These are phyloP conservation scores for Aspergillus sparsus DNA, from an alignment of 495 filamentous ascomycete species.

Conservation along the genomic window DNA sequence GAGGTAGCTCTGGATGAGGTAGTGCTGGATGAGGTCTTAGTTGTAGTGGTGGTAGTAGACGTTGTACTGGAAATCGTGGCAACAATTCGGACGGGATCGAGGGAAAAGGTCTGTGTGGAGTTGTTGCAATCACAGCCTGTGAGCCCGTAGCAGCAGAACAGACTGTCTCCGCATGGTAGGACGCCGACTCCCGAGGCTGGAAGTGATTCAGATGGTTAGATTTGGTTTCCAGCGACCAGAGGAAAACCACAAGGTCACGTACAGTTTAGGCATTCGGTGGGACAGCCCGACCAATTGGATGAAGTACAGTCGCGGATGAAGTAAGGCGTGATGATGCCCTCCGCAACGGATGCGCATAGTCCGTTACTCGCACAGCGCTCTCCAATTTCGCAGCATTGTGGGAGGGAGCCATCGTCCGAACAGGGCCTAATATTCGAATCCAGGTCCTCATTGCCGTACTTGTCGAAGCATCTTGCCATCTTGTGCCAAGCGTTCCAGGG, in stretches of 20 bases:
- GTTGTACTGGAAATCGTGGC: conserved; percentile 5
- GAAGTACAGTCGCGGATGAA: not conserved
- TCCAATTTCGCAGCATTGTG: conserved; percentile 8
- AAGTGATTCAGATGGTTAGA: not conserved
- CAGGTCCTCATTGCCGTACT: no score
- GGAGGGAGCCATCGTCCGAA: not conserved
- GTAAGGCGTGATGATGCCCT: not conserved
- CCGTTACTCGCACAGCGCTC: conserved; percentile 5
- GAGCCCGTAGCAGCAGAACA: conserved; percentile 12
- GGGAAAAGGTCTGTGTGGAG: conserved; percentile 1
- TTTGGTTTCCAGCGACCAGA: not conserved
- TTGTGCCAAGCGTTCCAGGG: no score
- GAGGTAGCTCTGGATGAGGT: conserved; percentile 2
- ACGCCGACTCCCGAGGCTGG: conserved; percentile 4
- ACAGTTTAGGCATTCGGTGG: not conserved
- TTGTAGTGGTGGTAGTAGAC: not conserved
- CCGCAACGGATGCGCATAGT: not conserved
- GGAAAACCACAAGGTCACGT: no score
- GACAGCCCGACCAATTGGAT: not conserved
- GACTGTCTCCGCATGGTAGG: not conserved
- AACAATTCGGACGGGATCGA: conserved; percentile 1
- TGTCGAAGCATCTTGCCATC: no score
- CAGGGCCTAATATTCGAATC: not conserved
- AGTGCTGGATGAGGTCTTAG: conserved; percentile 1
- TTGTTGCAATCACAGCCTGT: conserved; percentile 8